Evolutionary conservation across 2,329 filamentous ascomycete genomes (phyloP).

Genomic region (Pseudogymnoascus pannorum): DNA sequence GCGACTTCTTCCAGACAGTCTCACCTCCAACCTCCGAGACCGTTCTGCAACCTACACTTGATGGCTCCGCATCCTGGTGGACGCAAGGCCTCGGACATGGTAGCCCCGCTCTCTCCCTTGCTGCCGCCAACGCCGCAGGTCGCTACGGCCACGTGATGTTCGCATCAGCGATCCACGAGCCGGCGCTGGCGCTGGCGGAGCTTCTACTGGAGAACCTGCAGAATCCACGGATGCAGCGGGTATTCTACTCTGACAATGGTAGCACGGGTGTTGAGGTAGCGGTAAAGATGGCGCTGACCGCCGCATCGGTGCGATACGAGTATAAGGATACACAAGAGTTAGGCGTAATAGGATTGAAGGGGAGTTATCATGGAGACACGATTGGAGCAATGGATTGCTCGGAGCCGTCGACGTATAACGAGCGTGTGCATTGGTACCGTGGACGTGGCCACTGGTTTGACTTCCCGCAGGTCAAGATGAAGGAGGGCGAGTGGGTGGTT

Average conservation of each 20-base stretch:
- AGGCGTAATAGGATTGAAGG: conserved; percentile 66
- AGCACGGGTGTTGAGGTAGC: conserved; percentile 80
- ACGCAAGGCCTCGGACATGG: conserved; percentile 81
- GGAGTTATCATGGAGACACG: conserved; percentile 81
- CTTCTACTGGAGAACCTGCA: conserved; percentile 49
- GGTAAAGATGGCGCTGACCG: conserved; percentile 75
- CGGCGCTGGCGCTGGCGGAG: conserved; percentile 63
- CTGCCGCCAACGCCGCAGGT: conserved; percentile 73
- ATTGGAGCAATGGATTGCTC: conserved; percentile 83
- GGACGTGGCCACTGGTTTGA: conserved; percentile 77
- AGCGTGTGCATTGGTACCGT: conserved; percentile 80
- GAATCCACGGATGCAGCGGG: conserved; percentile 60
- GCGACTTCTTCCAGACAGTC: conserved; percentile 66
- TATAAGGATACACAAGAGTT: conserved; percentile 53
- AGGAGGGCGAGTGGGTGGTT: conserved; percentile 58
- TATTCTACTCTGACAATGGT: conserved; percentile 79
- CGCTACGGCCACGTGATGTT: conserved; percentile 89
- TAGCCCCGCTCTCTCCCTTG: conserved; percentile 62
- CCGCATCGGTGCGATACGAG: conserved; percentile 57
- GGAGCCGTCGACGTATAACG: conserved; percentile 69
- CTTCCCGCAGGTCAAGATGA: conserved; percentile 64
- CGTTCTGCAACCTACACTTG: conserved; percentile 60
- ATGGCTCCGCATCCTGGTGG: conserved; percentile 87
- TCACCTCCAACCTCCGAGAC: conserved; percentile 7
- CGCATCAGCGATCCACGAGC: conserved; percentile 70